Base-by-base conservation (phyloP, 139 green algal species). In the Auxenochlorella pyrenoidosa region DNA sequence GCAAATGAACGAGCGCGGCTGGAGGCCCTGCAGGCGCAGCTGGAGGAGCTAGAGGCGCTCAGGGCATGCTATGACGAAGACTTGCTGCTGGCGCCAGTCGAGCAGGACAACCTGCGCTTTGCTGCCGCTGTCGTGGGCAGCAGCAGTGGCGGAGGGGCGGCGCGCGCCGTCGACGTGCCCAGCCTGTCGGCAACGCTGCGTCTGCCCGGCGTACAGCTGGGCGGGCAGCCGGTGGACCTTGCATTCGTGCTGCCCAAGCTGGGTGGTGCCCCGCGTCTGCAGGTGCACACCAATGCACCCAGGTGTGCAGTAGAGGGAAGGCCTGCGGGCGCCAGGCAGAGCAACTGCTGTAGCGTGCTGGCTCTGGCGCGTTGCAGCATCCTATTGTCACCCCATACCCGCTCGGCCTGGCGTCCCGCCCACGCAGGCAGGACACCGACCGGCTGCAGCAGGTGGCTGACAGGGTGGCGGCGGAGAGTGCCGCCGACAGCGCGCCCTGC, bases 11-110 rank as follows among this genome's bases (percentile, higher is more conserved):
- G 4, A 12, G n/a, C 47, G 44, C 76, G 32, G 30, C 32, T 82
- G 44, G 36, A 40, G 43, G 34, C 58, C 13, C 44, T 71, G 32
- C 68, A 65, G 34, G 82, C 51, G 0, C 68, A 82, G 26, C 26
- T 87, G 1, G 83, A 87, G 10, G 83, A 87, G 73, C 34, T 87
- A n/a, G 70, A 87, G 36, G 83, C 83, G 13, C 13, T 87, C 24
- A 73, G 44, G 71, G 83, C 83, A 36, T 82, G 71, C 83, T 87
- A 87, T 41, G 44, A 59, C 8, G 83, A 87, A 6, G 40, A 60
- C 34, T 10, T 82, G 0, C 30, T 6, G 10, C 26, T 87, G 51
- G 41, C 51, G 28, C 5, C 32, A 0, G 71, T 60, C 2, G 83
- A 87, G 28, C 47, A 36, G 0, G 38, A 32, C 51, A 51, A 41